Percentiles rank a stretch among this genome's conserved stretches.
phyloP scores from a whole-genome alignment of 2,329 filamentous ascomycete genomes.

The Epichloe coenophiala region DNA sequence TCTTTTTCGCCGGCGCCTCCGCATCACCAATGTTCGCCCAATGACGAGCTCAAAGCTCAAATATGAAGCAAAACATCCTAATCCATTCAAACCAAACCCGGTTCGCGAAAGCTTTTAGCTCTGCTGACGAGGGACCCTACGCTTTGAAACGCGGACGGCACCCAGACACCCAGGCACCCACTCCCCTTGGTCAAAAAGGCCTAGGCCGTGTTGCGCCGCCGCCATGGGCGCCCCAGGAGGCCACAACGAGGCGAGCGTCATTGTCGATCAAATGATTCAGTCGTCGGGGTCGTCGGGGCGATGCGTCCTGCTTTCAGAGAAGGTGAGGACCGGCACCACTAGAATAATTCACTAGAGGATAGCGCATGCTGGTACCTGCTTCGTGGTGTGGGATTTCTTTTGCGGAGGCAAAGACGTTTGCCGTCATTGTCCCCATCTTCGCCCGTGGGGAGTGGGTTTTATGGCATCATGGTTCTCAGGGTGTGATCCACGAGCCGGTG shows the following conservation, averaged over 20 bases:
- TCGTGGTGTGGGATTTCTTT: neutral
- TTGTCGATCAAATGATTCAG: neutral
- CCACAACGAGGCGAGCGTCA: neutral
- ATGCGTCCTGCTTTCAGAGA: neutral
- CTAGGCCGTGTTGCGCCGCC: too few relatives aligned
- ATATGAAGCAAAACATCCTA: neutral
- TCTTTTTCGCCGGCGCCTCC: neutral
- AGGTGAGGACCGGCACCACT: neutral
- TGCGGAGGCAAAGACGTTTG: neutral
- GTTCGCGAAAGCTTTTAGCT: neutral
- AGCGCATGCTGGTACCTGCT: slow-evolving; percentile 1
- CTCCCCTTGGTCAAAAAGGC: too few relatives aligned
- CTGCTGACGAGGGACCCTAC: neutral
- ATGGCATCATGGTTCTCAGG: neutral
- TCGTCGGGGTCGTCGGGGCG: neutral
- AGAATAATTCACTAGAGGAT: neutral
- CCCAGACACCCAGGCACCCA: neutral
- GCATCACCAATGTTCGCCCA: neutral
- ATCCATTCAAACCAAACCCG: neutral
- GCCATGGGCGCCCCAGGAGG: too few relatives aligned
- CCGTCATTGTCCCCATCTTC: neutral
- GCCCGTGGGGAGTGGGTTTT: neutral
- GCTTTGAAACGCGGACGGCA: neutral
- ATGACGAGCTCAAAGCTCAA: neutral
- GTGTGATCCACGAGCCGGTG: too few relatives aligned